Evolutionary conservation across 352 stramenopile species (phyloP).

Genomic region (Pelagophyceae sp.): DNA sequence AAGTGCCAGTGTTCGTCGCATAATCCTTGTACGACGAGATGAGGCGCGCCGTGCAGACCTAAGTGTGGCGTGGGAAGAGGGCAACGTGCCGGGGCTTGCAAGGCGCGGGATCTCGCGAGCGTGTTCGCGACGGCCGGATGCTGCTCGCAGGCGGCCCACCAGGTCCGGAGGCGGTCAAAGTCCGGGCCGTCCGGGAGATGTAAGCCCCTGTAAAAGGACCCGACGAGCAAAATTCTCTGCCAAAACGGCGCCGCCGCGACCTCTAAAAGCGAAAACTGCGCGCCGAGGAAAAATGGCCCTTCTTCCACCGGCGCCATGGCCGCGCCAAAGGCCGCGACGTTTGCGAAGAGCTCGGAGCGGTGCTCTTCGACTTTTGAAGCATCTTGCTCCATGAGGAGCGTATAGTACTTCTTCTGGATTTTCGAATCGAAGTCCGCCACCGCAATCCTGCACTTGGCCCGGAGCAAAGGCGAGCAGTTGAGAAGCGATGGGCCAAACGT

Average conservation of each 20-base stretch:
- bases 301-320: neutral
- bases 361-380: neutral
- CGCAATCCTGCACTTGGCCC: neutral
- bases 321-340: neutral
- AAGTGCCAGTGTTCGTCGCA: neutral
- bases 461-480: neutral
- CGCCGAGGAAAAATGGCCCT: neutral
- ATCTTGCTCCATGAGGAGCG: neutral
- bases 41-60: neutral
- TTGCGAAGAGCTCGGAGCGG: neutral
- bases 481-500: neutral
- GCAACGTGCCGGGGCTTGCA: too few relatives aligned
- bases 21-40: neutral
- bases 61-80: too few relatives aligned
- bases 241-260: neutral
- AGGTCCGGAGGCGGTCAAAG: neutral
- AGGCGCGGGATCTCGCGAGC: too few relatives aligned
- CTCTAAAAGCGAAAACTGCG: neutral
- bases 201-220: neutral
- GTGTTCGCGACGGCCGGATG: neutral
- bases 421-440: neutral
- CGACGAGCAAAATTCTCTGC: neutral
- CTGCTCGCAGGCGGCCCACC: neutral
- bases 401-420: neutral
- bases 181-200: neutral